These are phyloP conservation scores for Podila verticillata DNA, from an alignment of 192 early-diverging fungal species.

Conservation along the genomic window DNA sequence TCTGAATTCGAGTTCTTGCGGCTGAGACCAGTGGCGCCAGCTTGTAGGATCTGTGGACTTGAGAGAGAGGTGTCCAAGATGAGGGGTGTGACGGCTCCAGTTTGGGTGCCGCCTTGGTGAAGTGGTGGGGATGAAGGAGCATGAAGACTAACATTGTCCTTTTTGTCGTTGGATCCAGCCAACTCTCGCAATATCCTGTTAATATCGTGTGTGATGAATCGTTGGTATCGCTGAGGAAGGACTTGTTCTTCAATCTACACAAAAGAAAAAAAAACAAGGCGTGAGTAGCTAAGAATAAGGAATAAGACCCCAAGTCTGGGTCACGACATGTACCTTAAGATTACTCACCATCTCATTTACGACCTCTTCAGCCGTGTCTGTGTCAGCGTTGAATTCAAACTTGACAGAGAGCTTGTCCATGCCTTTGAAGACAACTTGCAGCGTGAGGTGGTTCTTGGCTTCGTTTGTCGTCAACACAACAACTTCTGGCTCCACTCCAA, in stretches of 20 bases:
- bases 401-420: conserved; percentile 84
- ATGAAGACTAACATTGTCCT: conserved; percentile 25
- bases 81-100: neutral
- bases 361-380: conserved; percentile 82
- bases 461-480: conserved; percentile 67
- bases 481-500: conserved; percentile 81
- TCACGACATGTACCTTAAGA: neutral
- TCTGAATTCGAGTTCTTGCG: conserved; percentile 3
- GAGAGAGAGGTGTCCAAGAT: neutral
- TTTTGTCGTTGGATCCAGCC: conserved; percentile 46
- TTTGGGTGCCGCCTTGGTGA: neutral
- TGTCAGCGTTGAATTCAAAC: conserved; percentile 85
- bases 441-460: conserved; percentile 70
- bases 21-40: neutral
- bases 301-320: too few species aligned
- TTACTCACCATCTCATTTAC: conserved; percentile 80
- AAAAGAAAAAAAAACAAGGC: neutral
- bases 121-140: neutral
- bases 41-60: neutral
- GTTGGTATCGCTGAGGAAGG: conserved; percentile 75
- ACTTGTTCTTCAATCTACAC: conserved; percentile 82
- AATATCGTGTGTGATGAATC: conserved; percentile 83
- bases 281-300: neutral
- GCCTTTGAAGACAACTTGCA: conserved; percentile 83
- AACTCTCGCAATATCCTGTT: conserved; percentile 83